Base-by-base conservation (phyloP, 2,329 filamentous ascomycete genomes). In the Aspergillus nomiae region DNA sequence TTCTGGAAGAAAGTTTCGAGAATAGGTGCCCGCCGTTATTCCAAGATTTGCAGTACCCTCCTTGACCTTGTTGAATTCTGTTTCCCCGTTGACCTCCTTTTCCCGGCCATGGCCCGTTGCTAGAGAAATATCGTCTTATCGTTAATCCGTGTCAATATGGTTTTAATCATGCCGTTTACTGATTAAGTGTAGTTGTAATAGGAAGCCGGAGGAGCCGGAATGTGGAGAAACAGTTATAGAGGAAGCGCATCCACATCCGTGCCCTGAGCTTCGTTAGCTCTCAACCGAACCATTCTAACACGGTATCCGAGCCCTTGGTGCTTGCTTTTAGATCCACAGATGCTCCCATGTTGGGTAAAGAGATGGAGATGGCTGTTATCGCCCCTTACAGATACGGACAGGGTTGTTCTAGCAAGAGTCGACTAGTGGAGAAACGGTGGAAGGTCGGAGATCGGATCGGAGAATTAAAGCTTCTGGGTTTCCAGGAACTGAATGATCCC, bases 171-270 rank as follows among this genome's bases (percentile, higher is more conserved):
- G 9, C 16, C 4, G 14, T 10, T 4, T 4, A 10, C n/a, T 16
- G 8, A n/a, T 41, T 41, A 77, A 69, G 24, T 16, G 14, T 6
- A n/a, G 36, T n/a, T 6, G 2, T 24, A 21, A 12, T n/a, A 24
- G 11, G 21, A 12, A 24, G 9, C 43, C n/a, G 43, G 43, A 12
- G 0, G 10, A 5, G n/a, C n/a, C 43, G n/a, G 43, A 2, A 6
- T 46, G n/a, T 14, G 34, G 5, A 36, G 34, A 36, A 16, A 11
- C 32, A 4, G 3, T 28, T 28, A 34, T 3, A 9, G 1, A 43
- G 8, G 14, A 3, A 43, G 1, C 0, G 21, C 4, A 43, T 43
- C n/a, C 19, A 41, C 1, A 10, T 4, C 41, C 7, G 19, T 43
- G 19, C 11, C 0, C 32, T 34, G 32, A 34, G 3, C 32, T 12